phyloP scores from a whole-genome alignment of 495 filamentous ascomycete genomes.

The Staphylotrichum tortipilum region DNA sequence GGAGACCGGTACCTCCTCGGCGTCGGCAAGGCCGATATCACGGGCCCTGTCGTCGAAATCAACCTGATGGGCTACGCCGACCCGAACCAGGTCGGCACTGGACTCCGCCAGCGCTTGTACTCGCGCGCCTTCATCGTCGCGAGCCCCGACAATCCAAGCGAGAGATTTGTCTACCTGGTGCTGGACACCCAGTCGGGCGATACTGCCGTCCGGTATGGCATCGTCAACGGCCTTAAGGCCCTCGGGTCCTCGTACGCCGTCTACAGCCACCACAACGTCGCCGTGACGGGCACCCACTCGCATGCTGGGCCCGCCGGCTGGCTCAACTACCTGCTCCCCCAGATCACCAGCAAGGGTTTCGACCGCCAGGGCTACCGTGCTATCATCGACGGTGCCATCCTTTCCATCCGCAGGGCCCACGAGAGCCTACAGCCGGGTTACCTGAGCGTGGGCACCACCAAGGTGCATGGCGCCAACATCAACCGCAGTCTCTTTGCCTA shows the following conservation, averaged over 20 bases:
- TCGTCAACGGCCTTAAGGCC: conserved; percentile 58
- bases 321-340: conserved; percentile 92
- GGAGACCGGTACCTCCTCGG: conserved; percentile 68
- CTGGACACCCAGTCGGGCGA: conserved; percentile 85
- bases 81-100: conserved; percentile 74
- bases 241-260: conserved; percentile 61
- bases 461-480: conserved; percentile 73
- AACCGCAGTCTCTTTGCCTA: conserved; percentile 90
- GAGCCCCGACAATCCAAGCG: conserved; percentile 50
- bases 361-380: conserved; percentile 81
- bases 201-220: conserved; percentile 80
- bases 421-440: conserved; percentile 60
- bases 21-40: conserved; percentile 91
- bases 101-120: conserved; percentile 81
- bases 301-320: conserved; percentile 90
- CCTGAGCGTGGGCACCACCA: conserved; percentile 65
- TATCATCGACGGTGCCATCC: conserved; percentile 76
- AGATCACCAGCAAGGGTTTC: conserved; percentile 86
- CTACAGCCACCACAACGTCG: conserved; percentile 79
- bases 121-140: conserved; percentile 88
- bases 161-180: conserved; percentile 82
- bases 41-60: conserved; percentile 88
- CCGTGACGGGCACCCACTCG: conserved; percentile 87
- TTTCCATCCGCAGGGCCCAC: conserved; percentile 78
- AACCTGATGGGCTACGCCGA: conserved; percentile 92